Percentiles rank a stretch among this genome's conserved stretches.
phyloP scores from a whole-genome alignment of 257 asterid species.

The Phtheirospermum japonicum region DNA sequence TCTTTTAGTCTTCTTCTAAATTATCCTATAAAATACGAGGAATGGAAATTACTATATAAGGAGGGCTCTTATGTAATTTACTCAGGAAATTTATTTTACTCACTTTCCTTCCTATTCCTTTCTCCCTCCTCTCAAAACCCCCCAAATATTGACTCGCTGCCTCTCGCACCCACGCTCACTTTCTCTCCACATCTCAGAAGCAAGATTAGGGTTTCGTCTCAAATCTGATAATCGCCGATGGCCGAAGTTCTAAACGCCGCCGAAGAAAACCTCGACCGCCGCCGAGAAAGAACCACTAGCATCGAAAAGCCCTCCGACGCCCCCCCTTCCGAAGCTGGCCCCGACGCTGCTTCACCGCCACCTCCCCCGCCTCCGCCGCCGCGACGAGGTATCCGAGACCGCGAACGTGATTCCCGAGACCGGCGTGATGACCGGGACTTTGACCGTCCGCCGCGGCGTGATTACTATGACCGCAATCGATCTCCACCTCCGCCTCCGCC shows the following conservation, averaged over 20 bases:
- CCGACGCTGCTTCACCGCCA: constrained; percentile 53
- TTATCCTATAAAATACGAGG: too few relatives aligned
- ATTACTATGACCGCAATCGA: constrained; percentile 67
- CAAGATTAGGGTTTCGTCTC: constrained; percentile 39
- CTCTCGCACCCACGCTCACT: neutral
- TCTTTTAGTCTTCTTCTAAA: too few relatives aligned
- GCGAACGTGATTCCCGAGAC: constrained; percentile 71
- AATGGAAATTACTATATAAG: too few relatives aligned
- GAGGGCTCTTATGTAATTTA: neutral
- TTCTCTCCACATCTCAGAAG: neutral
- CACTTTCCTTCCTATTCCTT: neutral
- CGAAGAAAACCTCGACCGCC: constrained; percentile 38
- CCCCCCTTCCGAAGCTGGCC: constrained; percentile 40
- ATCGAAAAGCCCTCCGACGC: constrained; percentile 36
- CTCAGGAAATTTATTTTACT: neutral
- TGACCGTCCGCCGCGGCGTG: constrained; percentile 69
- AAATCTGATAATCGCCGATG: constrained; percentile 34
- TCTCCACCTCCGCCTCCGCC: constrained; percentile 74
- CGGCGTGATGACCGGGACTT: constrained; percentile 77
- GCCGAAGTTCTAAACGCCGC: constrained; percentile 44
- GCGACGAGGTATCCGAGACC: constrained; percentile 51
- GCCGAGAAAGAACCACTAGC: constrained; percentile 29
- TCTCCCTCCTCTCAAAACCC: constrained; percentile 9
- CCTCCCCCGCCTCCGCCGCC: constrained; percentile 60
- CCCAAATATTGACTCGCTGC: constrained; percentile 28